phyloP scores from a whole-genome alignment of 2,329 filamentous ascomycete species.

The Metarhizium sp. region DNA sequence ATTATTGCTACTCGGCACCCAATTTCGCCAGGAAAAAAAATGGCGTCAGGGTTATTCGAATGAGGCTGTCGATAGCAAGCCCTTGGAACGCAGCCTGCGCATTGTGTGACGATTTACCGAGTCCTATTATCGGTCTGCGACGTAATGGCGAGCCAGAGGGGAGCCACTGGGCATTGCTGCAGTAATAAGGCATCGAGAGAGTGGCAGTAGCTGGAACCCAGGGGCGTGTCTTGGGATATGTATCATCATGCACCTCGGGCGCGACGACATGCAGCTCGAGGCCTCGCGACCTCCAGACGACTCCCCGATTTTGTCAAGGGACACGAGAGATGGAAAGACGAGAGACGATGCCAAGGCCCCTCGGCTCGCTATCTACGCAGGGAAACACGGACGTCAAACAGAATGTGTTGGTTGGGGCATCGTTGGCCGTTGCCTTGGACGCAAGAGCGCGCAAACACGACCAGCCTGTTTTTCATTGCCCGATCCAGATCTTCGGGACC shows the following conservation, averaged over 20 bases:
- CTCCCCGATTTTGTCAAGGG: not conserved
- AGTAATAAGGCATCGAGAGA: conserved; percentile 7
- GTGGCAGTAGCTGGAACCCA: conserved; percentile 10
- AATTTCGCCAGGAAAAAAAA: not conserved
- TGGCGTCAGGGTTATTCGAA: not conserved
- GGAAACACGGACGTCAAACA: not conserved
- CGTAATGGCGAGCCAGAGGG: not conserved
- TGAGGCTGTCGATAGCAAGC: not conserved
- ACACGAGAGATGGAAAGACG: not conserved
- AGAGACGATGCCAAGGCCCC: not conserved
- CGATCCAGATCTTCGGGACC: conserved; percentile 7
- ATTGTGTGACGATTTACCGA: not conserved
- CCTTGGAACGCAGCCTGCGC: not conserved
- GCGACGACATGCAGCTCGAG: no score
- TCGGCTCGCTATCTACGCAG: not conserved
- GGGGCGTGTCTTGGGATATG: conserved; percentile 5
- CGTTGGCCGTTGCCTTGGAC: not conserved
- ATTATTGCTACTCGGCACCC: not conserved
- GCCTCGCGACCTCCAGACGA: not conserved
- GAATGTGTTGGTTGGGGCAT: not conserved
- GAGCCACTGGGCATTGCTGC: conserved; percentile 6
- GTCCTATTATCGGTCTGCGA: not conserved
- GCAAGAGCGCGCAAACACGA: not conserved
- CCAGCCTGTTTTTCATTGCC: not conserved
- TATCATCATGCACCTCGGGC: not conserved